Base-by-base conservation (phyloP, 1,139 yeast species). In the Yamadazyma atmosphaerica region DNA sequence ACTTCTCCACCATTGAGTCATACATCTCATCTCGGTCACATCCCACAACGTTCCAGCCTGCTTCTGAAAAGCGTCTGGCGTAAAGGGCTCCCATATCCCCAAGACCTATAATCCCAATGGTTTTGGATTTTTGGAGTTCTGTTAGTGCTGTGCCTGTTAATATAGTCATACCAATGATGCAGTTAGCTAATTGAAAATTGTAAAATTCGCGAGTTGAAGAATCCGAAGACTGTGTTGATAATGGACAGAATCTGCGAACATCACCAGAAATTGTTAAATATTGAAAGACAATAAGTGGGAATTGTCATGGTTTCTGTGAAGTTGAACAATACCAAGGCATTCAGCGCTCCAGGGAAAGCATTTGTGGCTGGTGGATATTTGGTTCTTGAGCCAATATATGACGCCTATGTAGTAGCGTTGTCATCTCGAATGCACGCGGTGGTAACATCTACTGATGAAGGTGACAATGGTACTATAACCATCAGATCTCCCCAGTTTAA, bases 31-130 rank as follows among this genome's bases (percentile, higher is more conserved):
- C 95, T 42, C 83, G 68, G 56, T 92, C 98, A 60, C 97, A 88
- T 3, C 96, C 97, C 36, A 87, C 81, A 1, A 92, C 97, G 49
- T 60, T 75, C 96, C 96, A 88, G 1, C 98, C 98, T 1, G 90
- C 94, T 35, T 74, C 73, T 17, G 86, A 71, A 54, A 94, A 83
- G 40, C 84, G 65, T 13, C 72, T 70, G 43, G 98, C 98, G 54
- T 92, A 92, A 47, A 92, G 65, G 32, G 79, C 67, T 12, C 98
- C 98, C 98, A 92, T 92, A 58, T 92, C 98, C 19, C 98, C 98
- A 32, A 92, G 76, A 1, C 98, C 98, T 41, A 92, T 90, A 46
- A 92, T 86, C 2, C 98, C 98, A 35, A 92, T 77, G 29, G 68
- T 70, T 56, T 81, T 84, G 26, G 68, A 35, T 9, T 30, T 15